These are phyloP conservation scores for Basidiobolus meristosporus DNA, from an alignment of 371 early-diverging fungal species.

Conservation along the genomic window DNA sequence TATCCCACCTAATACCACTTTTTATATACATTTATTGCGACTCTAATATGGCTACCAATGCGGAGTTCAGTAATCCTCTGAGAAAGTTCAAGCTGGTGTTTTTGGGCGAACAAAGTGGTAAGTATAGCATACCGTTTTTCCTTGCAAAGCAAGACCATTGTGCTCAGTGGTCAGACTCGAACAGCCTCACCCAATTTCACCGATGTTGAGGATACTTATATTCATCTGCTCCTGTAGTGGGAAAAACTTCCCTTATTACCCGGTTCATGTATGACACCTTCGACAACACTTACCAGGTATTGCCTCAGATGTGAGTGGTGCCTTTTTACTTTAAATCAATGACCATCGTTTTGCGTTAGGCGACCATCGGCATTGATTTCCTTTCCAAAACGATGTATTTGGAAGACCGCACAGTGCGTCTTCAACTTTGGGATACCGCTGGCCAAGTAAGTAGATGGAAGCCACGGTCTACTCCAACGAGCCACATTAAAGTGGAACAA, in stretches of 20 bases:
- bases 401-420: slow-evolving; percentile 87
- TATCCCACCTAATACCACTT: no score
- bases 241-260: slow-evolving; percentile 98
- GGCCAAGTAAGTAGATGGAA: slow-evolving; percentile 93
- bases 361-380: slow-evolving; percentile 99
- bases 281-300: slow-evolving; percentile 88
- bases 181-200: no score
- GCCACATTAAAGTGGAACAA: neutral
- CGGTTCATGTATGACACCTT: slow-evolving; percentile 98
- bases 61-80: slow-evolving; percentile 26
- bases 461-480: neutral
- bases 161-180: no score
- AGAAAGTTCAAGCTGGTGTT: slow-evolving; percentile 85
- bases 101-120: slow-evolving; percentile 92
- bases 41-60: no score
- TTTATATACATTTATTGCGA: no score
- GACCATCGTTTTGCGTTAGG: slow-evolving; percentile 23
- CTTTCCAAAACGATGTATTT: slow-evolving; percentile 98
- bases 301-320: neutral
- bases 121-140: no score
- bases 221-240: no score
- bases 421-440: slow-evolving; percentile 99
- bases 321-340: slow-evolving; percentile 1
- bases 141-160: no score
- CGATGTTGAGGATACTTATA: no score